These are phyloP conservation scores for Candida pseudocylindracea DNA, from an alignment of 1,139 yeast genomes.

Conservation along the genomic window DNA sequence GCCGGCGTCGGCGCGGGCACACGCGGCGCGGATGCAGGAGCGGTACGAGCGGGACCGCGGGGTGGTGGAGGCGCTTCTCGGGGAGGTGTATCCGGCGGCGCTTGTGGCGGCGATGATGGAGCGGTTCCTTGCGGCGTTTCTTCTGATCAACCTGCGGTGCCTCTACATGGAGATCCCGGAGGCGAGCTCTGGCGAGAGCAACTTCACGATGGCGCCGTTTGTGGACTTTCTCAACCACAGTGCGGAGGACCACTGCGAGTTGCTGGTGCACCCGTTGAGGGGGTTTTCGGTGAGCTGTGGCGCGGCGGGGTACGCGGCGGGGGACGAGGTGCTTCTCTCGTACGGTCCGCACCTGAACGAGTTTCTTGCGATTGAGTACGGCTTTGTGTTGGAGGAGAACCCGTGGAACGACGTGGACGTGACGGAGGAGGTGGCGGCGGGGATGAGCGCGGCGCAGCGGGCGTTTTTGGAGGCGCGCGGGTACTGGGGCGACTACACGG, in stretches of 20 bases:
- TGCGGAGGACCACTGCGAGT: constrained; percentile 25
- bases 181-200: constrained; percentile 25
- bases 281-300: constrained; percentile 29
- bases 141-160: constrained; percentile 81
- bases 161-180: constrained; percentile 51
- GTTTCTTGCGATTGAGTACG: constrained; percentile 68
- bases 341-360: constrained; percentile 84
- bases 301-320: constrained; percentile 11
- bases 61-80: constrained; percentile 6
- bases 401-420: constrained; percentile 56
- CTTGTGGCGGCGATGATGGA: constrained; percentile 1
- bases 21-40: constrained; percentile 12
- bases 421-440: constrained; percentile 13
- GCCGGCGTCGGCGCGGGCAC: constrained; percentile 15
- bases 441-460: constrained; percentile 16
- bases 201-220: constrained; percentile 78
- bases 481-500: constrained; percentile 57
- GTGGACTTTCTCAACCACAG: constrained; percentile 80
- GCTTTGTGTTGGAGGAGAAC: constrained; percentile 39
- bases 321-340: constrained; percentile 44
- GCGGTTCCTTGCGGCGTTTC: constrained; percentile 48
- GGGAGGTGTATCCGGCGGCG: background rate
- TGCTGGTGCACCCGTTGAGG: constrained; percentile 11
- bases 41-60: constrained; percentile 17
- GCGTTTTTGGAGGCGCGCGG: constrained; percentile 25